Conservation (phyloP, 2,329 filamentous ascomycete genomes). For the Hymenoscyphus occultus region DNA sequence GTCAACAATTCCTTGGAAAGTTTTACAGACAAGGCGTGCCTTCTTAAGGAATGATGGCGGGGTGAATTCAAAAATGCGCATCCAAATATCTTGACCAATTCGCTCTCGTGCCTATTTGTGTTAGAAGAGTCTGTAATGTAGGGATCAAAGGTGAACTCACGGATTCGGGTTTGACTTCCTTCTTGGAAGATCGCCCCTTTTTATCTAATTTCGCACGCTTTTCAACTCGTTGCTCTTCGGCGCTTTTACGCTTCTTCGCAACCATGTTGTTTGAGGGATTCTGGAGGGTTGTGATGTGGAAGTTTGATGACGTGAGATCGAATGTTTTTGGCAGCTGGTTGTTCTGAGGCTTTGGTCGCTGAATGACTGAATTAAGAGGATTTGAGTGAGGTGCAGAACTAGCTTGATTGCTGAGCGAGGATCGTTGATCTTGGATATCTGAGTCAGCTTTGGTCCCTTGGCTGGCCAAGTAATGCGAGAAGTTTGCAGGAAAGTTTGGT, state of each 20-base stretch:
- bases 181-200: constrained; percentile 16
- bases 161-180: constrained; percentile 20
- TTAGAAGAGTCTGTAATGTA: constrained; percentile 14
- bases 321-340: constrained; percentile 4
- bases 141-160: constrained; percentile 22
- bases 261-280: not conserved
- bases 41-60: constrained; percentile 34
- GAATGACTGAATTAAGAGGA: not conserved
- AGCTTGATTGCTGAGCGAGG: not conserved
- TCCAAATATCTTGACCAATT: constrained; percentile 27
- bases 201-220: constrained; percentile 21
- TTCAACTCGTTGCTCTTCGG: not conserved
- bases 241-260: constrained; percentile 20
- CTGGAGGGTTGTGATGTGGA: constrained; percentile 4
- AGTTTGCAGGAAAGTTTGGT: not conserved
- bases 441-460: constrained; percentile 2
- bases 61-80: constrained; percentile 33
- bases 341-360: not conserved
- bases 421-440: not conserved
- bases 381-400: not conserved
- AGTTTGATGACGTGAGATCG: constrained; percentile 6
- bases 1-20: constrained; percentile 26
- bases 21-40: constrained; percentile 27
- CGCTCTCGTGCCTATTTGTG: constrained; percentile 17
- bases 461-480: constrained; percentile 1